Conservation (phyloP, 805 yeast genomes). For the Nakazawaea sp. region DNA sequence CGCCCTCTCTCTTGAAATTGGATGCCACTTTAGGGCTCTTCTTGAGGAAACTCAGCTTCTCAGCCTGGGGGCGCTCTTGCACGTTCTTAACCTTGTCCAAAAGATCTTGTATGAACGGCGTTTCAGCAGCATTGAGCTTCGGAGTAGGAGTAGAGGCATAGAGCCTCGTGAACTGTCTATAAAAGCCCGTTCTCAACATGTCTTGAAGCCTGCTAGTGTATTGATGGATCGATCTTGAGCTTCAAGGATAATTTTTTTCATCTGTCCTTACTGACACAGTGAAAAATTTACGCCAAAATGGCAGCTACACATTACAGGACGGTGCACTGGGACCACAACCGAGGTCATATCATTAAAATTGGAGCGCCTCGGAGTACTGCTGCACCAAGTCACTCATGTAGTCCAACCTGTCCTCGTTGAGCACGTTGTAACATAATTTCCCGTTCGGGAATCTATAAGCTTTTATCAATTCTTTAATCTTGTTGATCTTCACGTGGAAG, state of each 20-base stretch:
- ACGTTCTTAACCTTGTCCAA: conserved; percentile 9
- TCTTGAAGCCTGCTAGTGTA: no score
- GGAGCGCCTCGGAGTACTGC: conserved; percentile 32
- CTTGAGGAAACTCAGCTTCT: neutral
- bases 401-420: conserved; percentile 29
- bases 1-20: neutral
- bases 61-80: neutral
- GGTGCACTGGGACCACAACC: neutral
- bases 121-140: neutral
- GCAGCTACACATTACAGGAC: no score
- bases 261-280: neutral
- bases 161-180: conserved; percentile 1
- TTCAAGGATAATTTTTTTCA: neutral
- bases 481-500: conserved; percentile 20
- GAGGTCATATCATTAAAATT: conserved; percentile 23
- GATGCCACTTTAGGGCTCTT: neutral
- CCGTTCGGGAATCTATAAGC: conserved; percentile 28
- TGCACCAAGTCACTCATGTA: conserved; percentile 30
- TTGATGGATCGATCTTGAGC: no score
- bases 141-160: neutral
- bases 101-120: conserved; percentile 5
- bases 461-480: conserved; percentile 24
- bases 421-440: conserved; percentile 27
- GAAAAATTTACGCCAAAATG: neutral
- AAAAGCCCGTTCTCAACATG: neutral